A percentile compares a stretch with the other conserved stretches of the same genome.
These are phyloP conservation scores for Aspergillus udagawae DNA, from an alignment of 2,329 filamentous ascomycete species.

Conservation along the genomic window DNA sequence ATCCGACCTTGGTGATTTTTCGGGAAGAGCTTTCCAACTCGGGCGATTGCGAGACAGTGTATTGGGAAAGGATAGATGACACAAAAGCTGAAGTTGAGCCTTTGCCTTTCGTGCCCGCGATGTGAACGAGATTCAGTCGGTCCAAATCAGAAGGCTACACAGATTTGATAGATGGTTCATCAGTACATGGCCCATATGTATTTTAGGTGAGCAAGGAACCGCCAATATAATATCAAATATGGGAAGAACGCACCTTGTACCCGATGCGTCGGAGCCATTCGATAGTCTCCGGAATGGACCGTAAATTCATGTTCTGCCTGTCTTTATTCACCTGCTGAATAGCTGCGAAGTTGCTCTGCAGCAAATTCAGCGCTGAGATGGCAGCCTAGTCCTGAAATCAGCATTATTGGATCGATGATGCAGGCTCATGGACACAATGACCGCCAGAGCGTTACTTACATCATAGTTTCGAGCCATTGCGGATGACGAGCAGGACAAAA, in stretches of 20 bases:
- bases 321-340: constrained; percentile 74
- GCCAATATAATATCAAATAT: background rate
- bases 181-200: background rate
- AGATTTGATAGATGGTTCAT: background rate
- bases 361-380: constrained; percentile 66
- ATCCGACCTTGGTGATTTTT: constrained; percentile 59
- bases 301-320: constrained; percentile 67
- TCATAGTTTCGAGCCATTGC: constrained; percentile 39
- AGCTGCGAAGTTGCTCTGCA: constrained; percentile 75
- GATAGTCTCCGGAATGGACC: constrained; percentile 76
- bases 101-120: constrained; percentile 93
- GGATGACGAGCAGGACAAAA: constrained; percentile 27
- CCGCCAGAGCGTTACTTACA: constrained; percentile 19
- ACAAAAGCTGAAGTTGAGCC: constrained; percentile 83
- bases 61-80: constrained; percentile 70
- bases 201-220: background rate
- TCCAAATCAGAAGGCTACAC: constrained; percentile 59
- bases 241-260: constrained; percentile 57
- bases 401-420: background rate
- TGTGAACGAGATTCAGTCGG: constrained; percentile 65
- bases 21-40: constrained; percentile 22
- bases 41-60: constrained; percentile 41
- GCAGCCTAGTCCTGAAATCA: constrained; percentile 51
- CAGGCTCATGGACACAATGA: constrained; percentile 1
- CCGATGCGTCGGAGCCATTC: constrained; percentile 73